These are phyloP conservation scores for Haemoproteus tartakovskyi DNA, from an alignment of 169 alveolate species.

Conservation along the genomic window DNA sequence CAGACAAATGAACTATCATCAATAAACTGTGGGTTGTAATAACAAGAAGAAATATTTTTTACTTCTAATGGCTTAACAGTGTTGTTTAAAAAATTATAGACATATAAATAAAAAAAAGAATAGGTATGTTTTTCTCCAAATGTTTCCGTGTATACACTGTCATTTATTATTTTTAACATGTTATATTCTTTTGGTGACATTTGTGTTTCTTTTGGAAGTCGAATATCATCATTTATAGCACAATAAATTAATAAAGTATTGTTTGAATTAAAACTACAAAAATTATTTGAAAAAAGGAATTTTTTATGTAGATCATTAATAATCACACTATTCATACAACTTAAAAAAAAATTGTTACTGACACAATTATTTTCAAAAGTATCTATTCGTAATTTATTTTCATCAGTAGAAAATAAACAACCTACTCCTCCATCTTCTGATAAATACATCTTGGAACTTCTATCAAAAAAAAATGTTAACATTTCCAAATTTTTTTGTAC, in stretches of 20 bases:
- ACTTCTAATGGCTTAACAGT: conserved; percentile 18
- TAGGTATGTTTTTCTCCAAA: conserved; percentile 55
- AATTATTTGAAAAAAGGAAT: conserved; percentile 25
- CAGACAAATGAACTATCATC: conserved; percentile 62
- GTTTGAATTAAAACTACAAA: conserved; percentile 39
- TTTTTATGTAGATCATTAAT: conserved; percentile 29
- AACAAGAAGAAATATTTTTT: conserved; percentile 28
- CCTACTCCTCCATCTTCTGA: conserved; percentile 54
- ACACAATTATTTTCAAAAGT: conserved; percentile 28
- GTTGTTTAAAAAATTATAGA: conserved; percentile 37
- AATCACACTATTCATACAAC: conserved; percentile 18
- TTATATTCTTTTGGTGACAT: conserved; percentile 7
- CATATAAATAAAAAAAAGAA: conserved; percentile 48
- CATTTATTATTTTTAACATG: conserved; percentile 24
- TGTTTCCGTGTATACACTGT: conserved; percentile 30
- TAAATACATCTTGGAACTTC: conserved; percentile 41
- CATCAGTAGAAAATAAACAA: conserved; percentile 36
- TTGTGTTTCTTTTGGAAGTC: conserved; percentile 14
- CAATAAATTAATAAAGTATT: conserved; percentile 46
- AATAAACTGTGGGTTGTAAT: conserved; percentile 56
- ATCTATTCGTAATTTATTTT: conserved; percentile 33
- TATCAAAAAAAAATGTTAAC: conserved; percentile 35
- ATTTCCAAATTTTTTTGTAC: conserved; percentile 34
- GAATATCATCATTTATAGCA: conserved; percentile 45
- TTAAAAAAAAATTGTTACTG: conserved; percentile 11